These are phyloP conservation scores for Cladophialophora exuberans DNA, from an alignment of 2,329 filamentous ascomycete genomes.

Conservation along the genomic window DNA sequence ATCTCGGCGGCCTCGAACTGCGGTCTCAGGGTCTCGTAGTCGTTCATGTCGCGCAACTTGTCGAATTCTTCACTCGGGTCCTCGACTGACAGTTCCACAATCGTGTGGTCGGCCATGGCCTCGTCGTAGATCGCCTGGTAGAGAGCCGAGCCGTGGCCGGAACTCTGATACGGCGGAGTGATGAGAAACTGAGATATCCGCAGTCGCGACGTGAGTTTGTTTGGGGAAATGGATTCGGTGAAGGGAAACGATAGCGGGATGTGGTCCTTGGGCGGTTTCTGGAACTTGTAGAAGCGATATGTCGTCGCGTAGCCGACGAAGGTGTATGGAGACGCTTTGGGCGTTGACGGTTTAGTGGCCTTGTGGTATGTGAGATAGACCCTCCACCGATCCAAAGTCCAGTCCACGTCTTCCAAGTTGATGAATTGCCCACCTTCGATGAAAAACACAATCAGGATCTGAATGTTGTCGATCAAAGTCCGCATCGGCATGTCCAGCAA, in stretches of 20 bases:
- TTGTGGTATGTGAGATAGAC: conserved; percentile 83
- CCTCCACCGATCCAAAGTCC: conserved; percentile 80
- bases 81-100: conserved; percentile 86
- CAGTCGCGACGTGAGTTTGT: conserved; percentile 72
- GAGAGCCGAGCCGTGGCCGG: conserved; percentile 76
- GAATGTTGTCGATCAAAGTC: conserved; percentile 75
- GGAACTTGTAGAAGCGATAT: conserved; percentile 75
- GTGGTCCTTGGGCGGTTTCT: conserved; percentile 42
- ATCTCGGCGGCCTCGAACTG: conserved; percentile 54
- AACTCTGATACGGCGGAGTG: conserved; percentile 80
- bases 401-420: conserved; percentile 70
- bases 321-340: conserved; percentile 65
- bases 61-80: conserved; percentile 79
- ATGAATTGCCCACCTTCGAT: conserved; percentile 91
- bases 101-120: conserved; percentile 68
- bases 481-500: conserved; percentile 71
- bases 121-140: conserved; percentile 78
- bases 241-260: conserved; percentile 45
- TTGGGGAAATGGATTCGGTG: conserved; percentile 49
- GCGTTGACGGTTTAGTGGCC: conserved; percentile 42
- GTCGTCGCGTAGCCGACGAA: conserved; percentile 90
- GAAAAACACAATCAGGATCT: conserved; percentile 81
- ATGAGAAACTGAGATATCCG: conserved; percentile 94
- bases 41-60: conserved; percentile 65
- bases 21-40: conserved; percentile 59